Evolutionary conservation across 345 rosid genomes (phyloP).

Genomic region (Melaleuca quinquenervia): DNA sequence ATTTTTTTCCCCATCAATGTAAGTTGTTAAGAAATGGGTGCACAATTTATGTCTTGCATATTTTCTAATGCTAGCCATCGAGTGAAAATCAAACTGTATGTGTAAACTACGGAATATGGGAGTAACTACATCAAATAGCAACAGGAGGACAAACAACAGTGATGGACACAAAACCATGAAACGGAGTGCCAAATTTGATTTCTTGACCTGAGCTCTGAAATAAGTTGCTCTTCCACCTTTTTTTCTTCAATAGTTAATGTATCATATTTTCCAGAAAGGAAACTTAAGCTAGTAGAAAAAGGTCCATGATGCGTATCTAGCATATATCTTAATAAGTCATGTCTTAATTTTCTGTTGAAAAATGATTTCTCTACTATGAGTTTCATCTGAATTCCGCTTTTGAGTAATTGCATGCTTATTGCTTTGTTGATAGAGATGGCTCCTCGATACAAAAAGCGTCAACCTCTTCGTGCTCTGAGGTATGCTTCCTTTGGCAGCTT

Average conservation of each 20-base stretch:
- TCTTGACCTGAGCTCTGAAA: not conserved
- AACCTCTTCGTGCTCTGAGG: slow-evolving; percentile 41
- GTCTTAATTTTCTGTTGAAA: not conserved
- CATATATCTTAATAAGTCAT: not conserved
- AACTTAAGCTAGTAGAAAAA: not conserved
- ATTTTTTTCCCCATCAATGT: not conserved
- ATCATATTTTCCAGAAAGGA: not conserved
- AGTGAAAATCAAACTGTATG: not conserved
- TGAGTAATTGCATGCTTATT: not conserved
- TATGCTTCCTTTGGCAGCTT: slow-evolving; percentile 4
- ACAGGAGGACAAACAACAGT: not conserved
- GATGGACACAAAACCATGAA: not conserved
- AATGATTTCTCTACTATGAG: not conserved
- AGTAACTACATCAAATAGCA: not conserved
- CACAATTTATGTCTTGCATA: not conserved
- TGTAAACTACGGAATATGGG: not conserved
- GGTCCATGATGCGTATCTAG: not conserved
- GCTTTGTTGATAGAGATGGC: slow-evolving; percentile 18
- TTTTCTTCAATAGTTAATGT: not conserved
- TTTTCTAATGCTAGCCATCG: not conserved
- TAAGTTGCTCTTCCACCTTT: not conserved
- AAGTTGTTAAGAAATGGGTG: not conserved
- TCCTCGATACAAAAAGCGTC: slow-evolving; percentile 25
- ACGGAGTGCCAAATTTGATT: not conserved
- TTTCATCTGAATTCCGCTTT: not conserved